phyloP scores from a whole-genome alignment of 1,139 yeast species.

The Geotrichum reessii region DNA sequence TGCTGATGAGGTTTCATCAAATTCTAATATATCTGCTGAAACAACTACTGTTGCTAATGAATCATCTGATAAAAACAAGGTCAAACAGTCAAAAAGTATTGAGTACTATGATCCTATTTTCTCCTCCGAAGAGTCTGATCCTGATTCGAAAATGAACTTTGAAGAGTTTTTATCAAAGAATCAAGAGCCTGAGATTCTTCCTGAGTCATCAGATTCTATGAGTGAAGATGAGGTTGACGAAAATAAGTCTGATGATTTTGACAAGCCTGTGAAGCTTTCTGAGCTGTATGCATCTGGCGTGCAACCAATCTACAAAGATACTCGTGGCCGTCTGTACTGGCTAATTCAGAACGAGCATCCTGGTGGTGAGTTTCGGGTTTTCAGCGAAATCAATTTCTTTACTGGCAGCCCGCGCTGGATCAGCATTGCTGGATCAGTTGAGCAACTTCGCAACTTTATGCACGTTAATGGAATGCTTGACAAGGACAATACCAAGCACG shows the following conservation, averaged over 20 bases:
- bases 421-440: not conserved
- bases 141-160: not conserved
- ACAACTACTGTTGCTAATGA: not conserved
- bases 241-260: not conserved
- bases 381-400: not conserved
- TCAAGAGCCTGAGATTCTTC: not conserved
- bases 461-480: not conserved
- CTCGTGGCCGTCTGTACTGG: constrained; percentile 1
- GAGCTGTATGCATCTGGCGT: constrained; percentile 10
- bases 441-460: not conserved
- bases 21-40: not conserved
- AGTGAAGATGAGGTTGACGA: not conserved
- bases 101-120: not conserved
- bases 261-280: not conserved
- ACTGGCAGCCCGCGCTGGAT: constrained; percentile 6
- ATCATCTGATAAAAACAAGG: not conserved
- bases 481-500: not conserved
- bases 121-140: constrained; percentile 3
- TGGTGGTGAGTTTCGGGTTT: constrained; percentile 10
- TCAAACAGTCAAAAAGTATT: not conserved
- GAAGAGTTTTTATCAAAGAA: not conserved
- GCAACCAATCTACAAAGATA: constrained; percentile 7
- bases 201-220: constrained; percentile 1
- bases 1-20: not conserved
- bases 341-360: constrained; percentile 10